Evolutionary conservation across 2,329 filamentous ascomycete genomes (phyloP).

Genomic region (Acrocalymma vagum): DNA sequence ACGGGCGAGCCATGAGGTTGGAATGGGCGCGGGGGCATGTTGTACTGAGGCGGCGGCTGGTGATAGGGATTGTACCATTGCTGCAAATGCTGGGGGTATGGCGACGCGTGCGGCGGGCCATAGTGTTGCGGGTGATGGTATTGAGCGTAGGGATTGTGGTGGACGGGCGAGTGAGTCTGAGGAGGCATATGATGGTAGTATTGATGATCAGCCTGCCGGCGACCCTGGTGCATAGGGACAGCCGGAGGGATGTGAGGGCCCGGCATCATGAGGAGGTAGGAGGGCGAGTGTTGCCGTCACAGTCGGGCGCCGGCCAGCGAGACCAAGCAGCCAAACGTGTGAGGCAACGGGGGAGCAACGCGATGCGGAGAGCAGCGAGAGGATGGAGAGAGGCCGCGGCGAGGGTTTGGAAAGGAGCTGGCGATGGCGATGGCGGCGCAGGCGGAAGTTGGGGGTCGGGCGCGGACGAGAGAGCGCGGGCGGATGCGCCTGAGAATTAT

Average conservation of each 20-base stretch:
- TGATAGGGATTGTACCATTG: conserved; percentile 51
- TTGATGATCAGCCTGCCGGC: conserved; percentile 51
- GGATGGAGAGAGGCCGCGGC: conserved; percentile 11
- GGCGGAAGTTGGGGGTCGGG: conserved; percentile 7
- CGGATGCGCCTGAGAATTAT: conserved; percentile 28
- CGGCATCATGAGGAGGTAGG: conserved; percentile 77
- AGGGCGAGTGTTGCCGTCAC: conserved; percentile 47
- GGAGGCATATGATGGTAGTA: conserved; percentile 37
- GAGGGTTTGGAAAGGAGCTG: conserved; percentile 7
- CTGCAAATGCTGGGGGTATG: conserved; percentile 48
- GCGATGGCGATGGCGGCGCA: conserved; percentile 2
- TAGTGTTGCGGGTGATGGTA: conserved; percentile 51
- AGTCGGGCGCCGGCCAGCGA: conserved; percentile 46
- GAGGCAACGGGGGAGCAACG: conserved; percentile 44
- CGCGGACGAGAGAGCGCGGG: conserved; percentile 19
- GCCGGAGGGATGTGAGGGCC: conserved; percentile 62
- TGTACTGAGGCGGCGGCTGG: conserved; percentile 49
- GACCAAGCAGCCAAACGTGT: conserved; percentile 48
- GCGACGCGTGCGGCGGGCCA: conserved; percentile 46
- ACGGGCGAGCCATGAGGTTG: conserved; percentile 53
- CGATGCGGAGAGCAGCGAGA: too few species aligned
- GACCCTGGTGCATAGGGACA: conserved; percentile 48
- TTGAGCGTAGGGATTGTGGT: conserved; percentile 40
- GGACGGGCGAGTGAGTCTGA: conserved; percentile 27
- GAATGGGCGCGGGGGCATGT: conserved; percentile 48